Base-by-base conservation (phyloP, 345 rosid species). In the Atalantia buxifolia region DNA sequence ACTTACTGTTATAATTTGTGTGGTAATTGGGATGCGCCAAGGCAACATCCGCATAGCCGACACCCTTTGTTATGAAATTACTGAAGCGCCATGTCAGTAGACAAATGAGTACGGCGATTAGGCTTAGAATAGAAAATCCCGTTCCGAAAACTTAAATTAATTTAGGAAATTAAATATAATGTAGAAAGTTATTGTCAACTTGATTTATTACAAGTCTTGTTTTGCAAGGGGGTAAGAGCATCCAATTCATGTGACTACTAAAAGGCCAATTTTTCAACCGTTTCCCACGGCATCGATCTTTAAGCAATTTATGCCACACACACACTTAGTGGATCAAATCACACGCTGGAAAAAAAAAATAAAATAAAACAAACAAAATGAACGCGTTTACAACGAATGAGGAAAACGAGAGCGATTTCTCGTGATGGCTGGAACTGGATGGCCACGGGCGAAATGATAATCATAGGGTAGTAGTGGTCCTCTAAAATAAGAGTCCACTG, bases 391-490 rank as follows among this genome's bases (percentile, higher is more conserved):
- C 33, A 45, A 22, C 33, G 28, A 19, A 42, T 21, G n/a, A 22
- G 14, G 16, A 60, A 5, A 45, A 6, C 1, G 40, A 36, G 5
- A 30, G 56, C 64, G 78, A 64, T 22, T 69, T 73, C 31, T 31
- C 64, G 82, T 72, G 82, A 78, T 74, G 25, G 57, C 18, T 28
- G 63, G 27, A 69, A 59, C 18, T 28, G 63, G 27, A 69, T 45
- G 16, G 70, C 66, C 76, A 81, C 50, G 53, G 81, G 67, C 36
- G 33, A 66, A n/a, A 10, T 68, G 59, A 56, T 42, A 28, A 22
- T 42, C 59, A 30, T 22, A 28, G 31, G 70, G 72, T 10, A 21
- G 83, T 9, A 21, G 82, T 79, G 85, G 84, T 79, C 85, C 86
- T 71, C 3, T 28, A 38, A 67, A 68, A 61, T 68, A 67, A 84